A percentile compares a stretch with the other conserved stretches of the same genome.
Evolutionary conservation across 306 rosid genomes (phyloP).

Genomic region (Arachis stenosperma): DNA sequence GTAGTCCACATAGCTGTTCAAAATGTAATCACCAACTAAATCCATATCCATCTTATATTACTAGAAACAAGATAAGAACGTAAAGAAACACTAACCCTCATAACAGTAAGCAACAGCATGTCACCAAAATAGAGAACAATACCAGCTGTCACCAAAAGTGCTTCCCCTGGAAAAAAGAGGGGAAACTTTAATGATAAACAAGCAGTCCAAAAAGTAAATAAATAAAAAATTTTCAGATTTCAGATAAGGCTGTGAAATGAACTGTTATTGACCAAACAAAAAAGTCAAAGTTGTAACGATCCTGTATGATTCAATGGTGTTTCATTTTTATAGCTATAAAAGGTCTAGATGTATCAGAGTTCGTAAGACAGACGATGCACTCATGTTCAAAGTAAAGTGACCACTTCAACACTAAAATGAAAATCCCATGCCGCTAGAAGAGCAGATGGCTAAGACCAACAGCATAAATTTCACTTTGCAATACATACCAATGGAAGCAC

Average conservation of each 20-base stretch:
- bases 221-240: constrained; percentile 2
- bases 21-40: constrained; percentile 40
- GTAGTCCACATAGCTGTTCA: constrained; percentile 61
- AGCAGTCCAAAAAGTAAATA: background rate
- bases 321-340: constrained; percentile 9
- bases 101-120: constrained; percentile 68
- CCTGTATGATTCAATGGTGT: background rate
- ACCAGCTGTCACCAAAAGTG: constrained; percentile 80
- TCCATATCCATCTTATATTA: constrained; percentile 22
- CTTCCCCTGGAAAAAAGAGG: constrained; percentile 66
- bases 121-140: constrained; percentile 91
- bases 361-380: constrained; percentile 8
- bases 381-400: constrained; percentile 13
- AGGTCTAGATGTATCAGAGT: background rate
- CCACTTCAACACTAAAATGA: background rate
- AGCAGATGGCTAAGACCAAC: background rate
- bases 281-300: background rate
- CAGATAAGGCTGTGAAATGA: constrained; percentile 9
- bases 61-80: constrained; percentile 14
- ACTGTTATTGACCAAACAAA: constrained; percentile 24
- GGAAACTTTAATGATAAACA: constrained; percentile 20
- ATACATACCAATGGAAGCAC: constrained; percentile 90
- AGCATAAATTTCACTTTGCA: background rate
- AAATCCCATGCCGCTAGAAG: constrained; percentile 24
- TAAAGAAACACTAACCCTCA: constrained; percentile 59